Percentiles rank a stretch among this genome's conserved stretches.
phyloP scores from a whole-genome alignment of 1,284 basidiomycete species.

The Apiotrichum laibachii region DNA sequence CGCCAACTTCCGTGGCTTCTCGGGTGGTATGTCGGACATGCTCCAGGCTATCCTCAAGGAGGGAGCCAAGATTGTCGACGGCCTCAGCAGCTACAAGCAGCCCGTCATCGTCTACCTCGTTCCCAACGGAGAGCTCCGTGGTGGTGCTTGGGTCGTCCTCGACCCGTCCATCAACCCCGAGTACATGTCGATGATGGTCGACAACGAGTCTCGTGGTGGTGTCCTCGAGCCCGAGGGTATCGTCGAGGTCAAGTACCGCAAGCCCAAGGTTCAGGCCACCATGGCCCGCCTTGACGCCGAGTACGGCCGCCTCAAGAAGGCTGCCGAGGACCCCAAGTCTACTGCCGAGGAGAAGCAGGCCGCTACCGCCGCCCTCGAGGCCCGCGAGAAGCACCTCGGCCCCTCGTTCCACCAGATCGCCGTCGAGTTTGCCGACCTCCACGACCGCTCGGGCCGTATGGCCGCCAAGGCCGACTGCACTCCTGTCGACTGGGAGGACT shows the following conservation, averaged over 20 bases:
- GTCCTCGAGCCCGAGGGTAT: conserved; percentile 97
- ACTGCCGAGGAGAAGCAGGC: conserved; percentile 69
- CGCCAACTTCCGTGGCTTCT: conserved; percentile 99
- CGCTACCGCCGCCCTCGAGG: conserved; percentile 66
- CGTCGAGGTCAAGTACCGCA: conserved; percentile 78
- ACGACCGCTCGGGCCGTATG: conserved; percentile 90
- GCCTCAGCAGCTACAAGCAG: conserved; percentile 92
- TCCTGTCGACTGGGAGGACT: conserved; percentile 78
- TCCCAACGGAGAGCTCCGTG: conserved; percentile 96
- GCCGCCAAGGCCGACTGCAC: conserved; percentile 93
- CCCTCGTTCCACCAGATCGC: conserved; percentile 94
- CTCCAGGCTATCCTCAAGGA: conserved; percentile 92
- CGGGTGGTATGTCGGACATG: conserved; percentile 68
- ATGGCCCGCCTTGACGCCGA: conserved; percentile 91
- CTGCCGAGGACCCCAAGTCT: conserved; percentile 70
- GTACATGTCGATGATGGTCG: conserved; percentile 99
- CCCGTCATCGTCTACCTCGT: conserved; percentile 99
- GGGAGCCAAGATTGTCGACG: conserved; percentile 97
- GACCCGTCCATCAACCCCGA: conserved; percentile 95
- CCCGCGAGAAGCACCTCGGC: conserved; percentile 76
- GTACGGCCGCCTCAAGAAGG: conserved; percentile 77
- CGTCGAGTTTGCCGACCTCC: conserved; percentile 91
- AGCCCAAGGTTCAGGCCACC: conserved; percentile 80
- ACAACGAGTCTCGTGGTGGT: conserved; percentile 91
- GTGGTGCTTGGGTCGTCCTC: conserved; percentile 98